Evolutionary conservation across 129 eudicot species (phyloP), one percentile per base, ranked within the genome.

Genomic region (Rutidosis leptorrhynchoides): DNA sequence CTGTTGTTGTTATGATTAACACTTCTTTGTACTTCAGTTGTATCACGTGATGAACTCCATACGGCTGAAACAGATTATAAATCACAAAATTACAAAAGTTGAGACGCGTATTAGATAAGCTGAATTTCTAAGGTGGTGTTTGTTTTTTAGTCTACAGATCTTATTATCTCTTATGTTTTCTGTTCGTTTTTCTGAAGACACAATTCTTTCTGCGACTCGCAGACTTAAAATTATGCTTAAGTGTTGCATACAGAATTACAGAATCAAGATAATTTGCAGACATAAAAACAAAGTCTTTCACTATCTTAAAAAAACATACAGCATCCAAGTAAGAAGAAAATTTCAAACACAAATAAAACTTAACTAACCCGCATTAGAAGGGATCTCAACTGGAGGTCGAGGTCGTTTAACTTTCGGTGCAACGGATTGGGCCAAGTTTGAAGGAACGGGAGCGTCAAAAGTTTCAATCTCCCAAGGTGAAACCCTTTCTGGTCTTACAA

Each of bases 381-480:
- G 77, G 61, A 77, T 71, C 25, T 82, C 87, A 60, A 32, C 60
- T 6, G 75, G 70, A 22, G 77, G 77, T 29, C 88, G 73, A 8
- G 81, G 76, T 46, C 84, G 69, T 62, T 85, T 85, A 57, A 32
- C 63, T 69, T 82, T 85, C 19, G 57, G 53, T 22, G 67, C 72
- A 11, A 61, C 75, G 0, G 79, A 69, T 57, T 48, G 87, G 64
- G 74, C 24, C 56, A 75, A 48, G 23, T 67, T 72, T 40, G 83
- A 16, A 59, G 92, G 85, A 62, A 71, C 29, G 32, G 92, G 82
- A 64, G 85, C 77, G n/a, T 68, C 88, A 64, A 77, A 82, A 11
- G 92, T 75, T 70, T 85, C 92, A 5, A 85, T 85, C 64, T 85
- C 93, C 93, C 93, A 83, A 20, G 97, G 92, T 35, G 97, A 90